Evolutionary conservation across 2,329 filamentous ascomycete genomes (phyloP).

Genomic region (Alternaria sp.): DNA sequence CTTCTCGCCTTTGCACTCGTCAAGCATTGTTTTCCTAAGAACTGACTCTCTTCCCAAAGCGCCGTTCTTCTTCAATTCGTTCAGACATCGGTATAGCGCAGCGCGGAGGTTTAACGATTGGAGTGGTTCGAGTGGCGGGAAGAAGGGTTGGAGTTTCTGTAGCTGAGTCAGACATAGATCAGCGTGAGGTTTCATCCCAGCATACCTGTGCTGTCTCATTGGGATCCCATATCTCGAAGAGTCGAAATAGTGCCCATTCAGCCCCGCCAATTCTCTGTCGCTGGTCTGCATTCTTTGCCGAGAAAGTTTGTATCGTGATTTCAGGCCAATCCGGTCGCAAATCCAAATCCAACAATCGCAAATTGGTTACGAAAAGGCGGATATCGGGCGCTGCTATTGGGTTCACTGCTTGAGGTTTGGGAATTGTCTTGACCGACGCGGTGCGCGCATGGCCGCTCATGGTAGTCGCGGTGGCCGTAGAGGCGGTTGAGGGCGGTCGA

Average conservation of each 20-base stretch:
- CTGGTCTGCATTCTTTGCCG: constrained; percentile 73
- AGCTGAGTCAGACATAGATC: neutral
- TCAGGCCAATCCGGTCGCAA: constrained; percentile 78
- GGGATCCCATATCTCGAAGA: constrained; percentile 84
- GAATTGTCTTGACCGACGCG: constrained; percentile 43
- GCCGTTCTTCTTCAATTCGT: constrained; percentile 87
- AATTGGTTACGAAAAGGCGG: constrained; percentile 77
- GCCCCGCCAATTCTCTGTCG: constrained; percentile 82
- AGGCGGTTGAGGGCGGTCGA: constrained; percentile 32
- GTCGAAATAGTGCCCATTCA: constrained; percentile 89
- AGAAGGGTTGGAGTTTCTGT: constrained; percentile 87
- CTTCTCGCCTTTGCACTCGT: constrained; percentile 92
- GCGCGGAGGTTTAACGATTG: constrained; percentile 90
- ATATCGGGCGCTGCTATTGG: constrained; percentile 36
- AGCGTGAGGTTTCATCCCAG: neutral
- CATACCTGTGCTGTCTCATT: constrained; percentile 74
- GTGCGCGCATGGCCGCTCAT: constrained; percentile 32
- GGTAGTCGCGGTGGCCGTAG: constrained; percentile 25
- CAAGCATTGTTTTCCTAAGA: constrained; percentile 91
- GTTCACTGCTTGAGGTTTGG: constrained; percentile 28
- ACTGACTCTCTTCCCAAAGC: constrained; percentile 79
- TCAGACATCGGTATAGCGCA: constrained; percentile 79
- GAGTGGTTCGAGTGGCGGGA: constrained; percentile 85
- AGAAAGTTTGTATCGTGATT: constrained; percentile 74
- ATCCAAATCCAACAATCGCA: constrained; percentile 83